phyloP scores from a whole-genome alignment of 2,329 filamentous ascomycete species.

The Lomentospora prolificans region DNA sequence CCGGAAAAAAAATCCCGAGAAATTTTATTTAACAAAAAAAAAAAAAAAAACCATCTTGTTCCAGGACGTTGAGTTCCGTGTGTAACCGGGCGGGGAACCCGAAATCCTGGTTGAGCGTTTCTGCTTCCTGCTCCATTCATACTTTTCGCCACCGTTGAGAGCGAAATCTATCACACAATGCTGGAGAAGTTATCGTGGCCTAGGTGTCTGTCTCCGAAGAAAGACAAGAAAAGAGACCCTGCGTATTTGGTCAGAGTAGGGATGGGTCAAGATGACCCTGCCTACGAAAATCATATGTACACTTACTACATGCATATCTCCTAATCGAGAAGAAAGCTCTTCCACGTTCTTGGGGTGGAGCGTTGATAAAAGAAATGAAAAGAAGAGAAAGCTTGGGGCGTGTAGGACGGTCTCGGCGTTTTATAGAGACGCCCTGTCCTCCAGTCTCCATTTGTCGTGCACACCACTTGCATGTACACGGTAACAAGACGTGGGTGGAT shows the following conservation, averaged over 20 bases:
- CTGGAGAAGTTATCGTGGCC: too few relatives aligned
- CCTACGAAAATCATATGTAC: too few relatives aligned
- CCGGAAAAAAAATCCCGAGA: background rate
- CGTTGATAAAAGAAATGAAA: background rate
- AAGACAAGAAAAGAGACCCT: too few relatives aligned
- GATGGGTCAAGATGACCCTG: too few relatives aligned
- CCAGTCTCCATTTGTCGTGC: background rate
- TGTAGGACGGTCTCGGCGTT: background rate
- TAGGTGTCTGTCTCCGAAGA: too few relatives aligned
- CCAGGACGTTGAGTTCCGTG: too few relatives aligned
- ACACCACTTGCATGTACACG: background rate
- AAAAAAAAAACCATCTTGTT: too few relatives aligned
- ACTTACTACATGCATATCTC: too few relatives aligned
- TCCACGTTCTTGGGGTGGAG: background rate
- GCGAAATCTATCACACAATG: background rate
- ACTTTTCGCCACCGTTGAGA: too few relatives aligned
- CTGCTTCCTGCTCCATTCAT: background rate
- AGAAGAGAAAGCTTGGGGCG: background rate
- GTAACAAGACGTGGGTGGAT: background rate
- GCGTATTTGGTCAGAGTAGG: too few relatives aligned
- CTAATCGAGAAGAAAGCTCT: too few relatives aligned
- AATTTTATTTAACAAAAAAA: background rate
- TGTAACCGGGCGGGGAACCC: background rate
- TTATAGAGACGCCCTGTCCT: background rate
- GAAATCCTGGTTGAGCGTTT: background rate